Base-by-base conservation (phyloP, 306 rosid species). In the Nissolia schottii region DNA sequence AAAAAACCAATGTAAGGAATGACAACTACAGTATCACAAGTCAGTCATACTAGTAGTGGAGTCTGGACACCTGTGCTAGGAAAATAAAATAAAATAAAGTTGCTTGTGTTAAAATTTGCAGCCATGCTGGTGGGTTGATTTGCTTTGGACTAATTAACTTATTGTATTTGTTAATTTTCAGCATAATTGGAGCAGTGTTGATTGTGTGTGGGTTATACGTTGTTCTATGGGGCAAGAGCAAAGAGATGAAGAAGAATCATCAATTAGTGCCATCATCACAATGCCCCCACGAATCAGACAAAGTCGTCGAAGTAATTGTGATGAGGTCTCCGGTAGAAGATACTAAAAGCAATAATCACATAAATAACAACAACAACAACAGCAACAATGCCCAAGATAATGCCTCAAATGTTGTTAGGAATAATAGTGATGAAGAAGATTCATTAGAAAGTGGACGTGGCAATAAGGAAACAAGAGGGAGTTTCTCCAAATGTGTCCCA, bases 171-270 rank as follows among this genome's bases (percentile, higher is more conserved):
- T 64, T 7, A 11, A 64, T 55, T 74, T n/a, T 54, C 78, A 80
- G 83, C 56, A 29, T 84, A 4, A 22, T 86, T 59, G 88, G 86
- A 59, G 83, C 79, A 6, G 16, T 69, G 40, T 34, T 79, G 55
- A 81, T 86, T 4, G 79, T 83, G 20, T 46, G 82, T 29, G 86
- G 88, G 1, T 76, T 86, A 23, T 84, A 86, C 25, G 6, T 11
- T 35, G 81, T 81, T 43, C n/a, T 84, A 28, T 86, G 91, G 91
- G 85, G 85, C 3, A 86, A 86, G 73, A 57, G 81, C 70, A 70
- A 77, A 62, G 91, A 86, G 56, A 70, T 65, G 79, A 81, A 79
- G 64, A 81, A 20, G 59, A 76, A 1, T 12, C 74, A 23, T 12
- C 75, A 75, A 58, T 32, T 65, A 19, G 46, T 75, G 3, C 31